These are phyloP conservation scores for Ganoderma sinense DNA, from an alignment of 1,284 basidiomycete species.

Conservation along the genomic window DNA sequence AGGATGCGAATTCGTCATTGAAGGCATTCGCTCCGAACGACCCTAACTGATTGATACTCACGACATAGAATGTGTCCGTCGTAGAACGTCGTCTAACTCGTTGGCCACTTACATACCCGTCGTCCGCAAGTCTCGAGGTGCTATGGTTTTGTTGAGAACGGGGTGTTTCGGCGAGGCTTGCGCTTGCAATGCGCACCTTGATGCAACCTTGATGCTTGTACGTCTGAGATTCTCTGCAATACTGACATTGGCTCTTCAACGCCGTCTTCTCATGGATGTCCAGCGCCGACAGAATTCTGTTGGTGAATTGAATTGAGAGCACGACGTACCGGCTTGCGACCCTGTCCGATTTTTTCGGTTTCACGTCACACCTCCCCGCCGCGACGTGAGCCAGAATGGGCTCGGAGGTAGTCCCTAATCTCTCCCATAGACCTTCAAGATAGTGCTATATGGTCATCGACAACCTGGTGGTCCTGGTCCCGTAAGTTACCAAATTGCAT, in stretches of 20 bases:
- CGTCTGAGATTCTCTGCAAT: too few relatives aligned
- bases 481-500: too few relatives aligned
- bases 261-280: too few relatives aligned
- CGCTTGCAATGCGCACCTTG: too few relatives aligned
- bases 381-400: background rate
- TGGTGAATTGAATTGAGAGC: background rate
- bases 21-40: background rate
- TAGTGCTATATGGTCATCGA: too few relatives aligned
- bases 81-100: background rate
- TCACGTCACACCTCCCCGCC: background rate
- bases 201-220: too few relatives aligned
- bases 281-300: background rate
- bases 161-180: too few relatives aligned
- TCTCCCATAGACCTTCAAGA: background rate
- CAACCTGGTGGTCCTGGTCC: too few relatives aligned
- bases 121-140: too few relatives aligned
- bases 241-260: too few relatives aligned
- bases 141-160: too few relatives aligned
- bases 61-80: background rate
- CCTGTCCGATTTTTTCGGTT: background rate
- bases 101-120: too few relatives aligned
- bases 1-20: background rate
- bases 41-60: background rate
- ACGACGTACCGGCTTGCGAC: background rate
- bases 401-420: background rate